These are phyloP conservation scores for Amanita jacksonii DNA, from an alignment of 768 basidiomycete genomes.

Conservation along the genomic window DNA sequence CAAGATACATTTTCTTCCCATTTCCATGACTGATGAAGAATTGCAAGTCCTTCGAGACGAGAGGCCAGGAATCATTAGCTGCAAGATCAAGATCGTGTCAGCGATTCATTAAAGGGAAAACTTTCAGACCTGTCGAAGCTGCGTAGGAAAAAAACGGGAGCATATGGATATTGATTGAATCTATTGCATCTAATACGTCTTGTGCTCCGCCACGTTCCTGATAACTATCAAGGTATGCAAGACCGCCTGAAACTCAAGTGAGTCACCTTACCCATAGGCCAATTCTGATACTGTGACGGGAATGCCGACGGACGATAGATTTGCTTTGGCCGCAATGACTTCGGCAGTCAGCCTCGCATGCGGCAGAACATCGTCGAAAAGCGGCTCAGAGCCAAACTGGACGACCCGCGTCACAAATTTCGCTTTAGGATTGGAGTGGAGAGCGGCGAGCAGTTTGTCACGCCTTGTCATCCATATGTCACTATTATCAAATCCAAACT, in stretches of 20 bases:
- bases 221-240: constrained; percentile 13
- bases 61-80: constrained; percentile 43
- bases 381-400: constrained; percentile 52
- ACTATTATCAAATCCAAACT: constrained; percentile 28
- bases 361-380: constrained; percentile 39
- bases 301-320: constrained; percentile 36
- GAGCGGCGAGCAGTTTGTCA: constrained; percentile 30
- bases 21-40: constrained; percentile 47
- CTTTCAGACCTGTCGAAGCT: constrained; percentile 33
- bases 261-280: constrained; percentile 30
- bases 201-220: constrained; percentile 41
- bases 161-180: constrained; percentile 50
- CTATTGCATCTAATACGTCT: constrained; percentile 40
- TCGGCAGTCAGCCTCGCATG: constrained; percentile 34
- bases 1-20: constrained; percentile 57
- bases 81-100: not conserved
- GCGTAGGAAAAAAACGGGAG: constrained; percentile 43
- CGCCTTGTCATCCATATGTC: constrained; percentile 37
- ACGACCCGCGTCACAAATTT: constrained; percentile 44
- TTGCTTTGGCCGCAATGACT: constrained; percentile 32
- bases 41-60: constrained; percentile 38
- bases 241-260: not conserved
- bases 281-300: constrained; percentile 49
- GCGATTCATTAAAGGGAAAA: not conserved
- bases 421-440: constrained; percentile 39